Evolutionary conservation across 441 rosid species (phyloP), one percentile per base, ranked within the genome.

Genomic region (Bruguiera hainesii): DNA sequence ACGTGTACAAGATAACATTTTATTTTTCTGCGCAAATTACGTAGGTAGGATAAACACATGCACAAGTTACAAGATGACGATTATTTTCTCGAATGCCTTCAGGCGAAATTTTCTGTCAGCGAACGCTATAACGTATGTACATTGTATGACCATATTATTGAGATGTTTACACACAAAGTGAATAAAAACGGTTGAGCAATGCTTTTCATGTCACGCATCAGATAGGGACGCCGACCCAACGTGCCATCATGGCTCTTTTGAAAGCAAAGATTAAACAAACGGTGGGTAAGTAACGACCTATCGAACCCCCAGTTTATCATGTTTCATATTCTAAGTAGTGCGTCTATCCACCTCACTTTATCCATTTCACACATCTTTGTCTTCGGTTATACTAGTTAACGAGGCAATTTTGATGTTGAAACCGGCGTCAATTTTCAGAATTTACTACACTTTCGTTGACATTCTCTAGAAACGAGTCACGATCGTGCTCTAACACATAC

Each of bases 221-320:
- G 67, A 11, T 21, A 55, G 23, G 28, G 28, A 82, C 69, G 26
- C 68, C 62, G 79, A 81, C 81, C 62, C 76, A 63, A 61, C 62
- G 37, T 23, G 56, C 67, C 68, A 73, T 77, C 51, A 65, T 73
- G 61, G 51, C 62, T 70, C 76, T 73, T 78, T 82, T 82, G 83
- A 79, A 89, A 84, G 86, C 81, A 50, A 84, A 77, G 85, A 82
- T 59, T 75, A 79, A 76, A 79, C 80, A 71, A 69, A 78, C 84
- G 75, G 78, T 82, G 85, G 85, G 78, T 80, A 66, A 60, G 73
- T 49, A 61, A 63, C 68, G 71, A 74, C 73, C 64, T 23, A 6
- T 60, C 25, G 28, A 35, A 19, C 26, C 57, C 33, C 46, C 1
- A 1, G 8, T 57, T 53, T 50, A 60, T 49, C 31, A 55, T 51